A percentile compares a stretch with the other conserved stretches of the same genome.
These are phyloP conservation scores for Penicillium sp. DNA, from an alignment of 2,329 filamentous ascomycete species.

Conservation along the genomic window DNA sequence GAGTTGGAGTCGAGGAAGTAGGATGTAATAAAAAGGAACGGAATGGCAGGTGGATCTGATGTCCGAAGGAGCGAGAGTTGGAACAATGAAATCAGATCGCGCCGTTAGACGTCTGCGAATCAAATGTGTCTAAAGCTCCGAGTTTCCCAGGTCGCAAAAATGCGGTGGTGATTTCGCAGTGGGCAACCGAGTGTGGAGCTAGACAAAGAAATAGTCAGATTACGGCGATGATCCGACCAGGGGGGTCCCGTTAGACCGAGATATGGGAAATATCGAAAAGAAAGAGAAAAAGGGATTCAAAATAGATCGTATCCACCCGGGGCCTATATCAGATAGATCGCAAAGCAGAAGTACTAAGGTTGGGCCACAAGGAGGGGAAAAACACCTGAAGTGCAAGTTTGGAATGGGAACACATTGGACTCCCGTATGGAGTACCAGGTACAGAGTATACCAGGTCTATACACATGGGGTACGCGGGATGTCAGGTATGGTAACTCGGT, in stretches of 20 bases:
- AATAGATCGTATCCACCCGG: conserved; percentile 6
- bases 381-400: conserved; percentile 5
- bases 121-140: conserved; percentile 6
- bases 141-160: conserved; percentile 16
- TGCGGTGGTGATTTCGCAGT: conserved; percentile 12
- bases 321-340: conserved; percentile 21
- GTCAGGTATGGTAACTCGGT: not conserved
- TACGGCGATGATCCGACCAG: conserved; percentile 14
- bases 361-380: conserved; percentile 12
- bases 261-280: conserved; percentile 5
- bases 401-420: not conserved
- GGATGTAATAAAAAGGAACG: not conserved
- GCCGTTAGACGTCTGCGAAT: conserved; percentile 3
- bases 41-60: not conserved
- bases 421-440: no score
- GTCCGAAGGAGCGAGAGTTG: not conserved
- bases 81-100: conserved; percentile 15
- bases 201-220: conserved; percentile 23
- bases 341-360: conserved; percentile 13
- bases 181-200: conserved; percentile 15
- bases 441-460: no score
- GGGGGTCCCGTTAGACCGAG: conserved; percentile 5
- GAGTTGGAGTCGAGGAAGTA: not conserved
- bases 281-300: conserved; percentile 1
- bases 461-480: not conserved